Base-by-base conservation (phyloP, 2,329 filamentous ascomycete genomes). In the Blastomyces emzantsi region DNA sequence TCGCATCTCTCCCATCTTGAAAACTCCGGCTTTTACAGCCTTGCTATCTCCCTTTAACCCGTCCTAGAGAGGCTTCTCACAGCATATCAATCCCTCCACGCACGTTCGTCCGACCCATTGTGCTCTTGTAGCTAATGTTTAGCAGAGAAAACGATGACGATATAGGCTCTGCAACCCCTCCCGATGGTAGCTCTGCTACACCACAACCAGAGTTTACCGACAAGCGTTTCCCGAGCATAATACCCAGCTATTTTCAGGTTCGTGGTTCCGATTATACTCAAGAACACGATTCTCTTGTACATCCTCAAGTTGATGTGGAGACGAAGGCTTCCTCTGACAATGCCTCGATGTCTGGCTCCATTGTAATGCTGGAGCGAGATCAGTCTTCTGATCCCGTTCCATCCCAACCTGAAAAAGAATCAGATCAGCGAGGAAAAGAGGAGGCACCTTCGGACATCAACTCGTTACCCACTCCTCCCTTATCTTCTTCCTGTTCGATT, bases 211-310 rank as follows among this genome's bases (percentile, higher is more conserved):
- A 97, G 79, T 88, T 89, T 67, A 88, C 90, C 73, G 94, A 99
- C 81, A 97, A 96, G 81, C 89, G 94, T 79, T 83, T 96, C 75
- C 94, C 94, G 70, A 90, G 92, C 76, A 96, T 97, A 81, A 89
- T 94, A 84, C 85, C 87, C 77, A 95, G 89, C 83, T 97, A 94
- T 83, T 96, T 97, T 57, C 55, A 99, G 93, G 94, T 99, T 96
- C 88, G 94, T 97, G 85, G 85, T 83, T 60, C 63, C 63, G 25
- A 63, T 59, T 63, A 68, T 64, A 67, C 70, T 67, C 65, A 70
- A 64, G 69, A 66, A 61, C 63, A 66, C 60, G 70, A 69, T 67
- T 67, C 70, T 62, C 69, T 65, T 66, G 64, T 66, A 66, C 66
- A 68, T 65, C 62, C 65, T 62, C 67, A 69, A 63, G 66, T 68